These are phyloP conservation scores for Solanum rostratum DNA, from an alignment of 257 asterid genomes.

Conservation along the genomic window DNA sequence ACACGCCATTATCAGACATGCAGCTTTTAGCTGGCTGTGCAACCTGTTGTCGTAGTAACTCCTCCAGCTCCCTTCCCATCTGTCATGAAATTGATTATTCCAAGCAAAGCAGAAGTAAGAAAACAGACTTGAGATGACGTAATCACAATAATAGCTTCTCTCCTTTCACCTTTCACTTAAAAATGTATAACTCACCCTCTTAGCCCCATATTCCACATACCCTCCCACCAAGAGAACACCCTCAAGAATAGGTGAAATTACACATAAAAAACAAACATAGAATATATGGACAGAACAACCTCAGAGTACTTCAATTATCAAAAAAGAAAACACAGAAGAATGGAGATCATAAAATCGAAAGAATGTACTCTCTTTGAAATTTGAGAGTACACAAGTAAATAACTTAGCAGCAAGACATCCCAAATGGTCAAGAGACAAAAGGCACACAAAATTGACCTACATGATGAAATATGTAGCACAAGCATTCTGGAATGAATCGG, in stretches of 20 bases:
- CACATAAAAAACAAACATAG: background rate
- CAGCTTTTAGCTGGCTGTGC: constrained; percentile 91
- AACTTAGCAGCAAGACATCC: background rate
- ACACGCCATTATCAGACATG: constrained; percentile 59
- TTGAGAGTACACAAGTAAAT: background rate
- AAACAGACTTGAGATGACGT: background rate
- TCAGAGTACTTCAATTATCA: background rate
- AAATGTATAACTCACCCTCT: background rate
- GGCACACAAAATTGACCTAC: constrained; percentile 33
- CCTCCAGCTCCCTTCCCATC: constrained; percentile 98
- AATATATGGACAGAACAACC: background rate
- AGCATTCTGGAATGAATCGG: constrained; percentile 97
- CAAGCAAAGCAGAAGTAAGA: constrained; percentile 5
- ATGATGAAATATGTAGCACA: constrained; percentile 97
- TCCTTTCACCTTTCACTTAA: background rate
- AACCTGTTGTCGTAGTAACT: constrained; percentile 43
- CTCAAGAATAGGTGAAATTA: background rate
- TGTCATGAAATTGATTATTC: constrained; percentile 24
- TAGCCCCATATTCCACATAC: background rate
- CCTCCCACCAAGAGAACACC: background rate
- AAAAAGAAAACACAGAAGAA: background rate
- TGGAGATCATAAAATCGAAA: background rate
- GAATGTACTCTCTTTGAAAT: background rate
- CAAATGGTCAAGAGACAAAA: background rate
- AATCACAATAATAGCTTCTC: background rate